Percentiles rank a stretch among this genome's conserved stretches.
Evolutionary conservation across 169 alveolate genomes (phyloP).

Genomic region (Perkinsus olseni): DNA sequence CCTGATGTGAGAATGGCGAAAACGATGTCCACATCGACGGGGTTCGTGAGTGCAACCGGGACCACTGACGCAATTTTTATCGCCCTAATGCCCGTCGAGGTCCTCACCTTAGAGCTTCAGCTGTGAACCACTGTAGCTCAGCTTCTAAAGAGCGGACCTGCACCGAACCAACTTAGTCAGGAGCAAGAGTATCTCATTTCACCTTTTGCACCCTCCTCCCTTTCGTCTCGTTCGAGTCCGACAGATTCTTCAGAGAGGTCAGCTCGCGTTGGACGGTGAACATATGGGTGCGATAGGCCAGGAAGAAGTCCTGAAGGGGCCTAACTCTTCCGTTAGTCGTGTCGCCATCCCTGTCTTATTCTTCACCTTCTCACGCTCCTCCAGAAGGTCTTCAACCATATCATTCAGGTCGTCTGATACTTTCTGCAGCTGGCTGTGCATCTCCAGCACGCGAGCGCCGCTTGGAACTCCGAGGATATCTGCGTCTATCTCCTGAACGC

Average conservation of each 20-base stretch:
- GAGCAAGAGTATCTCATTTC: background rate
- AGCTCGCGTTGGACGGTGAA: slow-evolving; percentile 19
- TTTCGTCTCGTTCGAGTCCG: background rate
- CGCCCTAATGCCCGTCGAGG: too few relatives aligned
- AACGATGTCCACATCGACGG: too few relatives aligned
- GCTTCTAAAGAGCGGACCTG: slow-evolving; percentile 17
- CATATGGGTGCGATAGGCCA: slow-evolving; percentile 32
- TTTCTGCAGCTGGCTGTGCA: background rate
- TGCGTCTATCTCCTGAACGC: background rate
- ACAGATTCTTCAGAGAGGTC: slow-evolving; percentile 9
- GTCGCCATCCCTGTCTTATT: too few relatives aligned
- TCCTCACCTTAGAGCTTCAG: slow-evolving; percentile 27
- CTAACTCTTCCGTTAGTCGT: background rate
- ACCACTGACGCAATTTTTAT: too few relatives aligned
- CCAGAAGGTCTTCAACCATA: slow-evolving; percentile 20
- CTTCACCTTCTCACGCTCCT: slow-evolving; percentile 23
- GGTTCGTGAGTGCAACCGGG: too few relatives aligned
- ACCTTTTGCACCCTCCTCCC: background rate
- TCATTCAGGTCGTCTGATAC: slow-evolving; percentile 1
- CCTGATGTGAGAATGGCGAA: too few relatives aligned
- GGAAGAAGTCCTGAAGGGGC: slow-evolving; percentile 13
- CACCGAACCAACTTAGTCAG: background rate
- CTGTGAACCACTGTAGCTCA: slow-evolving; percentile 35
- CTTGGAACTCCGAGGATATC: background rate
- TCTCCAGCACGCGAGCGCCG: background rate